Evolutionary conservation across 1,284 basidiomycete species (phyloP).

Genomic region (Ceratobasidium sp.): DNA sequence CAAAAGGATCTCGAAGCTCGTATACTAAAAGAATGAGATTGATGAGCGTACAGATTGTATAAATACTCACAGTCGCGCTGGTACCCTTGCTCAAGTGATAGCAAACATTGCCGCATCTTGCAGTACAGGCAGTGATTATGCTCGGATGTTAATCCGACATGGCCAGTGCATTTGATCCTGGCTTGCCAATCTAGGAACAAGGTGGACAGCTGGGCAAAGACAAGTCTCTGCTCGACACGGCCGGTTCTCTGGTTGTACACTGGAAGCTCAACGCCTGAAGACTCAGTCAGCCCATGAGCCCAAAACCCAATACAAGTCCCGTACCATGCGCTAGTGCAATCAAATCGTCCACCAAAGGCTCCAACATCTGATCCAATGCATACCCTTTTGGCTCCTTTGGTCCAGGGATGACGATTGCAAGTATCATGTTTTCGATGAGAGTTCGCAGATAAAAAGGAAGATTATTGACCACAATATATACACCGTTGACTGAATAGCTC

Average conservation of each 20-base stretch:
- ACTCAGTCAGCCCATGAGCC: neutral
- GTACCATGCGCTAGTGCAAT: conserved; percentile 14
- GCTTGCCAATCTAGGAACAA: conserved; percentile 14
- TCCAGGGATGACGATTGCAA: conserved; percentile 1
- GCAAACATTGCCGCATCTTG: conserved; percentile 12
- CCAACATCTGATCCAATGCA: conserved; percentile 3
- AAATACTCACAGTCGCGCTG: neutral
- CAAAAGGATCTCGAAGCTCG: neutral
- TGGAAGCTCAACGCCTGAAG: neutral
- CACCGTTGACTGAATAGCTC: neutral
- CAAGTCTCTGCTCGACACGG: neutral
- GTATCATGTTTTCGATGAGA: conserved; percentile 19
- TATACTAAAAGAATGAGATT: neutral
- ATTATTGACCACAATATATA: conserved; percentile 14
- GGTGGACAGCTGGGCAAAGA: neutral
- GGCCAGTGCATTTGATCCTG: conserved; percentile 19
- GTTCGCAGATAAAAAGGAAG: conserved; percentile 9
- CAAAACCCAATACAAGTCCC: neutral
- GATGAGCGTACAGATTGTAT: neutral
- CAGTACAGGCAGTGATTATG: conserved; percentile 31
- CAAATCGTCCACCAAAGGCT: conserved; percentile 30
- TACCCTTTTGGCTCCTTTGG: conserved; percentile 1
- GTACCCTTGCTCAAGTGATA: conserved; percentile 18
- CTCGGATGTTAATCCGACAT: neutral
- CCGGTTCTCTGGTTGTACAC: neutral